A percentile compares a stretch with the other conserved stretches of the same genome.
Evolutionary conservation across 306 rosid species (phyloP).

Genomic region (Vicia villosa): DNA sequence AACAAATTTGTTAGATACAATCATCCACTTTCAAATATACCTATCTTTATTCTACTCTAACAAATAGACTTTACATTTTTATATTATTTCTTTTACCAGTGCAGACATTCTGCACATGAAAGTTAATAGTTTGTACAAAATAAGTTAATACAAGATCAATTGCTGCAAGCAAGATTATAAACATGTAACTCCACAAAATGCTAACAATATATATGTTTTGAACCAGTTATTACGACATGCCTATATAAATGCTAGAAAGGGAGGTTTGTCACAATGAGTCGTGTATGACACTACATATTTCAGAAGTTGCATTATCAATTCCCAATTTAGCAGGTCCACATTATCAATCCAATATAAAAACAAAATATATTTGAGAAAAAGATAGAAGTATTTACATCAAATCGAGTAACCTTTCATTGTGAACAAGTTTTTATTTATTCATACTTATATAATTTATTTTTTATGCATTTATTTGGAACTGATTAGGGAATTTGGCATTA

Average conservation of each 20-base stretch:
- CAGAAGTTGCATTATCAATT: too few species aligned
- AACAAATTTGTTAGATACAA: constrained; percentile 8
- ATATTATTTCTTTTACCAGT: not conserved
- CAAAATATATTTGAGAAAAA: not conserved
- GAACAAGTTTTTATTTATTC: not conserved
- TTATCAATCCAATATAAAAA: not conserved
- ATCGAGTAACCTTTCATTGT: not conserved
- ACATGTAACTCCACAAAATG: constrained; percentile 4
- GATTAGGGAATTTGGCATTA: not conserved
- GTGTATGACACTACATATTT: too few species aligned
- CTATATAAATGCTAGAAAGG: constrained; percentile 1
- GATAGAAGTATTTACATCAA: not conserved
- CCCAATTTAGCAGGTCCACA: too few species aligned
- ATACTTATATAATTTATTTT: not conserved
- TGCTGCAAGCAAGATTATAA: not conserved
- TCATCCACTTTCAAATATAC: constrained; percentile 8
- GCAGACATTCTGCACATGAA: not conserved
- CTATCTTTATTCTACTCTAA: constrained; percentile 18
- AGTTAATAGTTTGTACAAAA: constrained; percentile 3
- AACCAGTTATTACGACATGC: not conserved
- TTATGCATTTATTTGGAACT: not conserved
- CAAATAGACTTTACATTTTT: constrained; percentile 4
- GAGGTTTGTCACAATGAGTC: not conserved
- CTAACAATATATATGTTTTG: constrained; percentile 8
- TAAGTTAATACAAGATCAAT: constrained; percentile 4